Evolutionary conservation across 2,329 filamentous ascomycete species (phyloP), one percentile per base, ranked within the genome.

Genomic region (Pseudogymnoascus sp.): DNA sequence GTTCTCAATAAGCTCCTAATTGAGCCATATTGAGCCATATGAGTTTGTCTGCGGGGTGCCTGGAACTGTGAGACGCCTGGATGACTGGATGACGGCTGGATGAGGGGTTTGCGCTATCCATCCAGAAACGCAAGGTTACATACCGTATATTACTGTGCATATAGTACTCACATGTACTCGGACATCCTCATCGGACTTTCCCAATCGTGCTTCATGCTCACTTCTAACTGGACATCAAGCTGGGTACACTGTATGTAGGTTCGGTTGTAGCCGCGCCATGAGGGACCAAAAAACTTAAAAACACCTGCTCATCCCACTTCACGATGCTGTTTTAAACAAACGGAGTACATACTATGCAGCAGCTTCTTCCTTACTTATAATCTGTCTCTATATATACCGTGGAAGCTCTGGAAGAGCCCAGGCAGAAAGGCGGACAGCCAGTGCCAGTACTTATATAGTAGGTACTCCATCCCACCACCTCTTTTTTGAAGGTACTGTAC

Each of bases 121-220:
- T 8, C 26, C 26, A 13, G 29, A 56, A 56, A 56, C 35, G 50
- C 50, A 56, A 56, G 50, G 50, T 56, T 56, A 56, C 50, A 56
- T 56, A 13, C 14, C 16, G 6, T 33, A 33, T 33, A 56, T 26
- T 56, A 19, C 50, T 33, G 26, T 33, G 29, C 50, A 33, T 56
- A n/a, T 10, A 13, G 50, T 33, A 56, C n/a, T 13, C 26, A 56
- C 50, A 33, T 56, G 50, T 56, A 56, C 50, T 56, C 50, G 1
- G 16, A 33, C 29, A 56, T 19, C 21, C 10, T 14, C 16, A 19
- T 56, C 29, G 50, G 29, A 35, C 16, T 13, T 44, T 44, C 40
- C 29, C 50, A 56, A 56, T 56, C 50, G 50, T 56, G 50, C 50
- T 56, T 35, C 29, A 56, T 56, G 29, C 50, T 16, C 16, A 56